Evolutionary conservation across 345 rosid species (phyloP), one percentile per base, ranked within the genome.

Genomic region (Hibiscus trionum): DNA sequence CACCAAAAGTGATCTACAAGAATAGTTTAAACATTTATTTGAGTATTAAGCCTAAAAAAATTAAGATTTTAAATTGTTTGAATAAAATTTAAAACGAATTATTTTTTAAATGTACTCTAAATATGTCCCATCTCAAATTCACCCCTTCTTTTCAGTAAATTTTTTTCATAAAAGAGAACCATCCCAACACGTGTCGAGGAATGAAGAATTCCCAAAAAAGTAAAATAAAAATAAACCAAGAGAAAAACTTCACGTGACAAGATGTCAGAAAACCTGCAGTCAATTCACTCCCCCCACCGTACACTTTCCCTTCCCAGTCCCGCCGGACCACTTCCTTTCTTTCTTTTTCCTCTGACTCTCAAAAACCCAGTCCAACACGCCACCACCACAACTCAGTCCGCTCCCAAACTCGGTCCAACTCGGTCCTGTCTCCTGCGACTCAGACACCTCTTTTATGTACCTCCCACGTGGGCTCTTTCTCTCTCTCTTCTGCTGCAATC

Each of bases 371-470:
- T 58, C 61, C 15, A 58, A 58, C 61, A 58, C 75, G 77, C 72
- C 77, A 73, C 19, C n/a, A 52, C 39, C 26, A 27, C 3, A 33
- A 12, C 17, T 53, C 62, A 35, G 35, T 14, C 70, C 14, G 14
- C 12, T 47, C 52, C 52, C n/a, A 14, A 57, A 47, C n/a, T 47
- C 52, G 5, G 12, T 60, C 69, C 33, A 74, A 68, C 70, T 56
- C 77, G 78, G 71, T 69, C 59, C 78, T 80, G 80, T 82, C 85
- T 76, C 83, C 85, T 80, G 70, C 78, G 63, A 75, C 83, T 77
- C 74, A 66, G 68, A 80, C 85, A 82, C 80, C 76, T 44, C 66
- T 60, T 58, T 56, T 42, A 53, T 21, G 73, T 72, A 70, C 72
- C 62, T 71, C 69, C 85, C 85, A 79, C 80, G 82, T 82, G 80